Base-by-base conservation (phyloP, 192 early-diverging fungal genomes). In the Coemansia reversa region DNA sequence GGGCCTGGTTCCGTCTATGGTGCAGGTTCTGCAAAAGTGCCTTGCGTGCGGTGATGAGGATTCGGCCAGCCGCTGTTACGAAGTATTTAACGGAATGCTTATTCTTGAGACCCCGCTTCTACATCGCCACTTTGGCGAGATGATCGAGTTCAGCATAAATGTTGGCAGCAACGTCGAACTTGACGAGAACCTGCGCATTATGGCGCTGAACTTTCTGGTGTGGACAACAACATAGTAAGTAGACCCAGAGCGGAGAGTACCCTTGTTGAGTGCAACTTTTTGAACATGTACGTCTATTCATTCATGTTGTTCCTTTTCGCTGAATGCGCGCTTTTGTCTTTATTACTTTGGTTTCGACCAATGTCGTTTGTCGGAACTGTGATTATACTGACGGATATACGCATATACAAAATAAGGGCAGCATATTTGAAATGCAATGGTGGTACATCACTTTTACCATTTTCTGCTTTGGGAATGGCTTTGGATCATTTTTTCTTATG, bases 71-170 rank as follows among this genome's bases (percentile, higher is more conserved):
- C 85, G 89, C 61, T 90, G 92, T 60, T 94, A 94, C 66, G 93
- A 94, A 66, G 90, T 96, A 14, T 90, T 96, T 75, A 91, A 94
- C 76, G 81, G 80, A 18, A 79, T 96, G 55, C 79, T 96, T 25
- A 74, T 90, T 61, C 79, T 92, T 58, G 94, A 96, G 67, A 69
- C 89, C 18, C 93, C 93, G 49, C 70, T 96, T 29, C 74, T 96
- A 25, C 88, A 88, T 39, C 86, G 85, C 51, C 91, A 95, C 60
- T 74, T 96, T 65, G 78, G 85, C 45, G 86, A 93, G 53, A 82
- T 96, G 52, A 85, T 96, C 51, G 81, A 90, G 56, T 94, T 96
- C 63, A 90, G 91, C 74, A 80, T 91, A 58, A 83, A 65, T 47
- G 84, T 94, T 25, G 90, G 87, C 51, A 67, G 76, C 53, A 92